Evolutionary conservation across 1,139 yeast species (phyloP), one percentile per base, ranked within the genome.

Genomic region (Candida gigantensis): DNA sequence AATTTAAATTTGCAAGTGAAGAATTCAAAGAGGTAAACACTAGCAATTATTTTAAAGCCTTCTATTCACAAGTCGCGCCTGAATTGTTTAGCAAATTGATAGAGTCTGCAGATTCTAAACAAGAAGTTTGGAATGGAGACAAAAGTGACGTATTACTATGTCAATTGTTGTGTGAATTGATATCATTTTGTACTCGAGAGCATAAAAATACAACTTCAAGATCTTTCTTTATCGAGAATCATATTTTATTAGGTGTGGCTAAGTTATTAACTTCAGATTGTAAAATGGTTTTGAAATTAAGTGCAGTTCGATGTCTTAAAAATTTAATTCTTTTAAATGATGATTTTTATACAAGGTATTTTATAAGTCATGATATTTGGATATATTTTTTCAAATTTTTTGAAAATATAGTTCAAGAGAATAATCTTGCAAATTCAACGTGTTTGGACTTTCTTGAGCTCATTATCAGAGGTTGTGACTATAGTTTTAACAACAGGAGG

Each of bases 361-460:
- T 89, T 35, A 68, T 84, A 15, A 63, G 75, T n/a, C 62, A 77
- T 38, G 69, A 78, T 37, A 58, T 84, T 3, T 65, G 84, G 37
- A 68, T 64, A 8, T 65, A 72, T 28, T 68, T 81, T 26, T 72
- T 85, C 44, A 56, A 57, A 1, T 64, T 79, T 39, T 68, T 86
- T 42, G 62, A 63, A 14, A 70, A 65, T n/a, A 74, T 78, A 13
- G 68, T 74, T 14, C 62, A 69, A 26, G 62, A 64, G 30, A 80
- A 84, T 52, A 84, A 81, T 51, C 64, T 90, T 42, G 74, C 86
- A 2, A 85, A 80, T 51, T 87, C 96, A 0, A 74, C 94, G 3
- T 77, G 94, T 46, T 66, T 89, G 36, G 92, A 85, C 50, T 66
- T 90, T 28, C 62, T 88, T 36, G 84, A 79, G 46, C 58, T 72